These are phyloP conservation scores for Heimioporus sp. DNA, from an alignment of 768 basidiomycete species.

Conservation along the genomic window DNA sequence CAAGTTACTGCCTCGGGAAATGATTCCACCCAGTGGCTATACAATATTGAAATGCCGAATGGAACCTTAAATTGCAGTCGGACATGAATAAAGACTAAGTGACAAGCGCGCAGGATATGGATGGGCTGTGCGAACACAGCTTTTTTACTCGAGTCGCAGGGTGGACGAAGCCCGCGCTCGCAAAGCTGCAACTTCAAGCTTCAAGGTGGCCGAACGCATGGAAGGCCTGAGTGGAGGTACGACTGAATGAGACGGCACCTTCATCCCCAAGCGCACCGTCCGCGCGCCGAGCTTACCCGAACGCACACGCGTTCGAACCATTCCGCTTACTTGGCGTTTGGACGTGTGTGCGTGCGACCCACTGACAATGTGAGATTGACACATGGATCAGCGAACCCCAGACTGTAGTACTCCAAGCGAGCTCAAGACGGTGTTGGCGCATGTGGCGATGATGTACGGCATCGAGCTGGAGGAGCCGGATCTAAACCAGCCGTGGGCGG, in stretches of 20 bases:
- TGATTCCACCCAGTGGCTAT: too few species aligned
- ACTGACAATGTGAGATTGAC: too few species aligned
- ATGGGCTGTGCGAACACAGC: too few species aligned
- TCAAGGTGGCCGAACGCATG: conserved; percentile 35
- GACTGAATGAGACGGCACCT: conserved; percentile 38
- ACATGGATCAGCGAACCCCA: too few species aligned
- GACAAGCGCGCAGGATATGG: too few species aligned
- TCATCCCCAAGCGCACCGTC: conserved; percentile 34
- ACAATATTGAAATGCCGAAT: too few species aligned
- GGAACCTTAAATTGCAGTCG: too few species aligned
- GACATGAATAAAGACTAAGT: too few species aligned
- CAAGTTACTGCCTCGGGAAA: too few species aligned
- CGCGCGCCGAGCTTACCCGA: conserved; percentile 24
- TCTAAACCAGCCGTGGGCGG: neutral
- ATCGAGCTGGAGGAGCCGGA: conserved; percentile 1
- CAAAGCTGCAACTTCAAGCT: conserved; percentile 37
- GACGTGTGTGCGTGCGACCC: conserved; percentile 17
- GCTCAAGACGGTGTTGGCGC: conserved; percentile 46
- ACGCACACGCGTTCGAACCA: conserved; percentile 41
- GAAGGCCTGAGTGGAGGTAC: conserved; percentile 28
- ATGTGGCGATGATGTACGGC: conserved; percentile 32
- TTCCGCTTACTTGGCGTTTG: conserved; percentile 49
- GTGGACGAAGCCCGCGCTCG: conserved; percentile 17
- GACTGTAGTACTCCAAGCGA: conserved; percentile 40
- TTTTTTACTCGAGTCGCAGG: too few species aligned